Evolutionary conservation across 305 asterid species (phyloP), one percentile per base, ranked within the genome.

Genomic region (Rubia peregrina): DNA sequence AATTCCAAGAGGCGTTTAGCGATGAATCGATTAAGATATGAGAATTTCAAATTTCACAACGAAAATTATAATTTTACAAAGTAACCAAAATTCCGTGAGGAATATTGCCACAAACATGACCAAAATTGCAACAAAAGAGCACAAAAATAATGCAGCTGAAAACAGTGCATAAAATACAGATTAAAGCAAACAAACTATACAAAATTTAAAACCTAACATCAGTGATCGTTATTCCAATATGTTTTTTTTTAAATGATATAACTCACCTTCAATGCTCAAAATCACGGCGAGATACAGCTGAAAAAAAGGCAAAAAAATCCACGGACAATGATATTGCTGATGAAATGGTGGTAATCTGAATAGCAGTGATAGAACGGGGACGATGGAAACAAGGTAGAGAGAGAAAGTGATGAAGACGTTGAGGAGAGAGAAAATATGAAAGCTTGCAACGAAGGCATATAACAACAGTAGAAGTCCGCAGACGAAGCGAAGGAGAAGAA

Each of bases 401-500:
- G 59, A 67, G 72, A 77, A 71, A 76, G 26, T 84, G 89, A 81
- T 77, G 81, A 70, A 89, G 77, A 73, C 71, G 76, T 7, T 43
- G 33, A 61, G 48, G 67, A 78, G 65, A 78, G 81, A 78, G 73
- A 69, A 63, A 61, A 55, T 53, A 13, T 16, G 71, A 57, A 70
- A 42, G 67, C 69, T 78, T 70, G 68, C 53, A 41, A 56, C 61
- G 78, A 66, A 67, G 72, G 68, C 70, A 74, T 68, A 71, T 69
- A 24, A 24, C 26, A 80, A 76, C 84, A 77, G 83, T 83, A 77
- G 59, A 85, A 85, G 65, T 78, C 86, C 87, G 88, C 77, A 80
- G 89, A 85, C 73, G 90, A 75, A 83, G 90, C 82, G 80, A 81
- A 76, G 83, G 81, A 74, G 84, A 84, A 80, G 86, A 80, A 80